Evolutionary conservation across 768 basidiomycete genomes (phyloP).

Genomic region (Amanita exitialis): DNA sequence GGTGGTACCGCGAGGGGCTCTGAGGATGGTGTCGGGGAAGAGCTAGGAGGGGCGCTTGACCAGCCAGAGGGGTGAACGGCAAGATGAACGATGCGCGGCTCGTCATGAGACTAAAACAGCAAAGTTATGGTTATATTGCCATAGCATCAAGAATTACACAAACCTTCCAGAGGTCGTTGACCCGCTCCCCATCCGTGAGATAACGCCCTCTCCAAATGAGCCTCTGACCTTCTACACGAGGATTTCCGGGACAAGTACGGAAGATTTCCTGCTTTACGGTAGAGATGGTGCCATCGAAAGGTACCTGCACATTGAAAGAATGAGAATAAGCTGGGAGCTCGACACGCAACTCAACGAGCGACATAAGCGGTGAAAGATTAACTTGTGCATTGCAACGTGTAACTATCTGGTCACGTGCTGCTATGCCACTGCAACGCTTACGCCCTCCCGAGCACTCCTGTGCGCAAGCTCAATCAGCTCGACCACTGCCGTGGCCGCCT

Average conservation of each 20-base stretch:
- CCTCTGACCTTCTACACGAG: constrained; percentile 61
- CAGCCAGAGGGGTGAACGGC: constrained; percentile 78
- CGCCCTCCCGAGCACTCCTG: constrained; percentile 53
- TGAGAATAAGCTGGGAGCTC: constrained; percentile 69
- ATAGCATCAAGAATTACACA: constrained; percentile 13
- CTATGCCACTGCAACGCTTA: constrained; percentile 23
- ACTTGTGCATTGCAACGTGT: constrained; percentile 16
- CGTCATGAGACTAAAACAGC: constrained; percentile 36
- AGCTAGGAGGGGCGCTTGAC: constrained; percentile 41
- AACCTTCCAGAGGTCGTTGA: constrained; percentile 66
- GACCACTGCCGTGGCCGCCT: constrained; percentile 61
- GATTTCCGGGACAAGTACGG: constrained; percentile 49
- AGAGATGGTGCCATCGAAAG: constrained; percentile 36
- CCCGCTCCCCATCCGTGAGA: constrained; percentile 52
- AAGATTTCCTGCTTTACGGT: constrained; percentile 64
- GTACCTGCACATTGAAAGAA: constrained; percentile 50
- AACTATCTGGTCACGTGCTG: constrained; percentile 17
- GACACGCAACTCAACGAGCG: constrained; percentile 44
- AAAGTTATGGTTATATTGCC: constrained; percentile 7
- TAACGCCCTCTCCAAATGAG: constrained; percentile 69
- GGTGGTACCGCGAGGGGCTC: constrained; percentile 4
- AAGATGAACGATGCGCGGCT: constrained; percentile 57
- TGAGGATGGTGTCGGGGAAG: not conserved
- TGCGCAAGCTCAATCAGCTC: constrained; percentile 71
- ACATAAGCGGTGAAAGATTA: constrained; percentile 19